Evolutionary conservation across 2,329 filamentous ascomycete genomes (phyloP).

Genomic region (Aspergillus aculeatus): DNA sequence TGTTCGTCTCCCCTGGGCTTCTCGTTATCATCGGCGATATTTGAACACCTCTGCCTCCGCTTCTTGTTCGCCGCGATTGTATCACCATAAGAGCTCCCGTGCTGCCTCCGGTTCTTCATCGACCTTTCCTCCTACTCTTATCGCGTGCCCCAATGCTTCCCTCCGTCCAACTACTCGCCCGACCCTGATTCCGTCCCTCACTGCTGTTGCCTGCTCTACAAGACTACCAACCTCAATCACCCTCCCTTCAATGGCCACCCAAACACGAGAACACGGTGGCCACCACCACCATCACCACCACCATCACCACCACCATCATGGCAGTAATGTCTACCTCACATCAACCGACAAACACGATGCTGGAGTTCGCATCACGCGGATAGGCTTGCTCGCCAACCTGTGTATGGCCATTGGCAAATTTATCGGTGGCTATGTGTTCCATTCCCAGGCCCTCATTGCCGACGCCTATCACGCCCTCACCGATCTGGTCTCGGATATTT

Average conservation of each 20-base stretch:
- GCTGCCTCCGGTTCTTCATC: conserved; percentile 4
- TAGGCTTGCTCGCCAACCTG: conserved; percentile 85
- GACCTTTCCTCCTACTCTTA: conserved; percentile 2
- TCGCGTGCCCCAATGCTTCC: conserved; percentile 16
- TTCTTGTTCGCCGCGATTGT: conserved; percentile 7
- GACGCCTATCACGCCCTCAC: conserved; percentile 95
- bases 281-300: conserved; percentile 57
- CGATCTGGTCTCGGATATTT: conserved; percentile 89
- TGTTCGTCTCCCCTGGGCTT: conserved; percentile 16
- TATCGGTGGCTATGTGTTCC: conserved; percentile 87
- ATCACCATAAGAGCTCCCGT: conserved; percentile 14
- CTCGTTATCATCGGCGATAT: conserved; percentile 16
- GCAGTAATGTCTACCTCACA: conserved; percentile 80
- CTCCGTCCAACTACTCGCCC: conserved; percentile 2
- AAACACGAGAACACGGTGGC: conserved; percentile 46
- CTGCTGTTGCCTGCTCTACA: conserved; percentile 14
- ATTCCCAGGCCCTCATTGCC: conserved; percentile 88
- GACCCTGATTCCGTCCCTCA: conserved; percentile 10
- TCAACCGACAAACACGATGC: conserved; percentile 86
- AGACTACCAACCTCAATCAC: conserved; percentile 30
- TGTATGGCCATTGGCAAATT: conserved; percentile 94
- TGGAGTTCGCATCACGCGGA: conserved; percentile 86
- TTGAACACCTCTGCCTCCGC: conserved; percentile 26
- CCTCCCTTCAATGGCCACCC: conserved; percentile 37
- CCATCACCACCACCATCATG: conserved; percentile 67